These are phyloP conservation scores for Macrolepiota dolichaula DNA, from an alignment of 768 basidiomycete genomes.

Conservation along the genomic window DNA sequence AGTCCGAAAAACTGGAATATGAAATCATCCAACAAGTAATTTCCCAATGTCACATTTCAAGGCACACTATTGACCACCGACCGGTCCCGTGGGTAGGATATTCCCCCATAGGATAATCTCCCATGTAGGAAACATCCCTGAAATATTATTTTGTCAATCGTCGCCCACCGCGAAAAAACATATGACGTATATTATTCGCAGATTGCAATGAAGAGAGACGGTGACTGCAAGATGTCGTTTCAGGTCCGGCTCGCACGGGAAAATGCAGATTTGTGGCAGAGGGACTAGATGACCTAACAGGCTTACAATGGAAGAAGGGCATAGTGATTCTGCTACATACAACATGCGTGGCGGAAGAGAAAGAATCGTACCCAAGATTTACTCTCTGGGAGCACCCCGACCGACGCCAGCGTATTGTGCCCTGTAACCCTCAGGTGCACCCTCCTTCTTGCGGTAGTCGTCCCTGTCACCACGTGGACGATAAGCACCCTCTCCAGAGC, in stretches of 20 bases:
- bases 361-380: constrained; percentile 20
- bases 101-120: neutral
- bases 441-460: constrained; percentile 91
- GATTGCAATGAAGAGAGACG: neutral
- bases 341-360: constrained; percentile 13
- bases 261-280: constrained; percentile 50
- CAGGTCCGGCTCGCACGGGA: neutral
- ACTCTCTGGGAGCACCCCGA: constrained; percentile 80
- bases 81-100: too few relatives aligned
- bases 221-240: neutral
- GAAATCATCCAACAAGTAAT: neutral
- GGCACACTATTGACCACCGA: too few relatives aligned
- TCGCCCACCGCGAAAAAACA: neutral
- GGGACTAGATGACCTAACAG: constrained; percentile 13
- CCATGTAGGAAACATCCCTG: neutral
- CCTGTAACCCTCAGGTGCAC: constrained; percentile 83
- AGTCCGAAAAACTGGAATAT: neutral
- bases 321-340: constrained; percentile 20
- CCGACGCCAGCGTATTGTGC: constrained; percentile 89
- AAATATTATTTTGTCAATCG: neutral
- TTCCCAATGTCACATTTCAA: constrained; percentile 21
- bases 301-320: constrained; percentile 6
- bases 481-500: constrained; percentile 76
- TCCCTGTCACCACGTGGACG: constrained; percentile 87
- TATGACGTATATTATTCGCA: neutral